Base-by-base conservation (phyloP, 1,284 basidiomycete species). In the Mixia osmundae region DNA sequence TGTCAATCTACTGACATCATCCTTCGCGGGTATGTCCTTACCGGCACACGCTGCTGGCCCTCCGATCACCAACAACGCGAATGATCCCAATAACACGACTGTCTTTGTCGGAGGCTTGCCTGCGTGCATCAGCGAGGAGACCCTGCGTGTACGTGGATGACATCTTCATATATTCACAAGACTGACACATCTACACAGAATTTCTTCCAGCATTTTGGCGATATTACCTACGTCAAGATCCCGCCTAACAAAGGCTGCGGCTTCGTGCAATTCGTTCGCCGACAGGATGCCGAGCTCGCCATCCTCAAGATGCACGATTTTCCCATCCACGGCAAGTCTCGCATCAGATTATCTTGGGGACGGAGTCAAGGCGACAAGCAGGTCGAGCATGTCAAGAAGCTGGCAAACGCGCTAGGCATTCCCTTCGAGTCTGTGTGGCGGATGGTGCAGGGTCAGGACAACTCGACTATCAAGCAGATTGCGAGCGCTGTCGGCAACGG, bases 281-380 rank as follows among this genome's bases (percentile, higher is more conserved):
- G 91, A 58, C 69, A 69, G 9, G 85, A 91, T 56, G 85, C 85
- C 5, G 80, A 89, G 54, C 65, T 68, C 19, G 83, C 85, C 3
- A 91, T 94, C 46, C 76, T 83, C 56, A 77, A 78, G 56, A 85
- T 91, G 82, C 83, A 91, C 59, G 82, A 80, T 16, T 91, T 85
- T 55, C 79, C 78, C 5, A 74, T 91, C 46, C 78, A 79, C 30
- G 80, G 80, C 10, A 82, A 79, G 38, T 53, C 53, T 44, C 66
- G 78, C 46, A 83, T 94, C 47, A 67, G 83, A 27, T 58, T 91
- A 39, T 83, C 78, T 51, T 94, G 83, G 83, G 83, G 85, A 21
- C 66, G 83, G 30, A 78, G 74, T 56, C 78, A 82, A 33, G 42
- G 45, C 27, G 50, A 51, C 42, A 51, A 51, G 44, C 47, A 51